Evolutionary conservation across 2,329 filamentous ascomycete species (phyloP), one percentile per base, ranked within the genome.

Genomic region (Fusarium sp.): DNA sequence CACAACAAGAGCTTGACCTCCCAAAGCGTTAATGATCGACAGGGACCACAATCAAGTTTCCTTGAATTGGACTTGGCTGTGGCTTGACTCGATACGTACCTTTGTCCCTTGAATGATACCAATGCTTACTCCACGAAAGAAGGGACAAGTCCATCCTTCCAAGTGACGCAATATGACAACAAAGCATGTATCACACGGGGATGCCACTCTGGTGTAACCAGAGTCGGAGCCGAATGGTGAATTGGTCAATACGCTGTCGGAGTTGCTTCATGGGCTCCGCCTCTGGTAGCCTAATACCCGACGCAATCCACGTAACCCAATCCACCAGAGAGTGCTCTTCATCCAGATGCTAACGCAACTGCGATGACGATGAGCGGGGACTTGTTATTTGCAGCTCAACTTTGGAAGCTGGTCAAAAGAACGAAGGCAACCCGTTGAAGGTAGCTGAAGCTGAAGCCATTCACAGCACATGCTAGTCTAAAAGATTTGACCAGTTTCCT

Each of bases 11-110:
- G 20, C 10, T 14, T 8, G 33, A 15, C 42, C 29, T 33, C 56
- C 7, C 4, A 39, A 50, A 44, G 14, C 45, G 68, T 29, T 41
- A 68, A 22, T 31, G 64, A 68, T 68, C 64, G 65, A 68, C 65
- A 68, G 65, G 65, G 2, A 62, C 65, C 47, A 49, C 65, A 62
- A 36, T 29, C 63, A 62, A 49, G 41, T 68, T 66, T 66, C 61
- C 36, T 39, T 59, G 53, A 33, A 62, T 29, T 22, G 27, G 39
- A 22, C 52, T 47, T 33, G 35, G 18, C 33, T 68, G 65, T 68
- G 65, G 65, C 65, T 68, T 67, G 56, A 47, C 55, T 49, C 20
- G 18, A 27, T n/a, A 36, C 22, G 22, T 56, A 42, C 27, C 12
- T 15, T 29, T 33, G 42, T 39, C 25, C 35, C 39, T 54, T 25